Evolutionary conservation across 257 asterid genomes (phyloP), one percentile per base, ranked within the genome.

Genomic region (Rubia yunnanensis): DNA sequence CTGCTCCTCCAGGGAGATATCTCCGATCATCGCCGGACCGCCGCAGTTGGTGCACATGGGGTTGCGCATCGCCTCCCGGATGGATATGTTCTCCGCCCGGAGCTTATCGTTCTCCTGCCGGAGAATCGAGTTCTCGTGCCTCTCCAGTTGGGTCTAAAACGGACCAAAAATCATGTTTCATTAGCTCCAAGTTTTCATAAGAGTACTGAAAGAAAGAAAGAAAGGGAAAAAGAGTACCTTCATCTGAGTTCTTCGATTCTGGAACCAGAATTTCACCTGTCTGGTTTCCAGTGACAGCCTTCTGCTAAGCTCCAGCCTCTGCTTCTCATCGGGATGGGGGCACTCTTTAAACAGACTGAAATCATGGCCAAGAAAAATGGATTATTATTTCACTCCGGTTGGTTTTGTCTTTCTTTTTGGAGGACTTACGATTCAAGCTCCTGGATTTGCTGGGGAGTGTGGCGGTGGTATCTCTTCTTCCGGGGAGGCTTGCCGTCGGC

Each of bases 371-470:
- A 9, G 1, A 14, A 57, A 5, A 63, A 58, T 39, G 41, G 48
- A 59, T 1, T 44, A 0, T 39, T 5, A 39, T 10, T 39, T n/a
- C n/a, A n/a, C n/a, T n/a, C n/a, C n/a, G n/a, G n/a, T n/a, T n/a
- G n/a, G n/a, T n/a, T n/a, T n/a, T n/a, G n/a, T n/a, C n/a, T n/a
- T n/a, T n/a, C n/a, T 9, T 5, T 7, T 15, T 27, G 38, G n/a
- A 22, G 15, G 31, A 4, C 70, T 57, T 84, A 91, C 97, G 95
- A 69, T 50, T 91, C 97, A 13, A 92, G 99, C 70, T 92, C 95
- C 81, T 92, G 99, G 70, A 92, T 92, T 83, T 92, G 99, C 73
- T 87, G 96, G 60, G 97, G 99, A 32, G 97, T 92, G 87, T 92
- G 99, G 71, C 99, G 95, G 87, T 90, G 95, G 81, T 90, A 90